Base-by-base conservation (phyloP, 1,284 basidiomycete species). In the Cryptococcus sp. region DNA sequence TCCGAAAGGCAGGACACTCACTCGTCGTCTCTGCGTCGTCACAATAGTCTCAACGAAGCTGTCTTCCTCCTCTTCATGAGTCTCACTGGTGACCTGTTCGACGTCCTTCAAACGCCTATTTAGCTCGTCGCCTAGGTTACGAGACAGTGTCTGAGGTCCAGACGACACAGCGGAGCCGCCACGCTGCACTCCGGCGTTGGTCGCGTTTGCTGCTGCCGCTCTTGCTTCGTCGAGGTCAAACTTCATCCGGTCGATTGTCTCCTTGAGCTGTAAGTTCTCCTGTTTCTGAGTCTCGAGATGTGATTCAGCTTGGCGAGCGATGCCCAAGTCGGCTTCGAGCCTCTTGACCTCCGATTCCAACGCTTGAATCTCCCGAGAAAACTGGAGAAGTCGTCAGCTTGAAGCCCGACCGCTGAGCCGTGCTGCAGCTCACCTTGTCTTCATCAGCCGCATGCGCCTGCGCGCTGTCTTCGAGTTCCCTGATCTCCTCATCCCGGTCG, bases 161-260 rank as follows among this genome's bases (percentile, higher is more conserved):
- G 78, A 78, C 0, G 65, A 66, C 4, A 50, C 47, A 13, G 58
- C 54, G 1, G 64, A 58, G 30, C 47, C 59, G 16, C 57, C 64
- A 38, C 62, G 53, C 45, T 19, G 52, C 46, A 15, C 54, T 43
- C 2, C 72, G 13, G 76, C 76, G 56, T 73, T 76, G 48, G 79
- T 75, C 25, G 78, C 75, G 6, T 75, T 70, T 61, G 78, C 66
- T 19, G 60, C 67, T 10, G 61, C 84, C 0, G 70, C 65, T 47
- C 90, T 83, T 80, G 93, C 84, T 77, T 93, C 91, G 66, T 94
- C 92, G 82, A 94, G 86, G 68, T 95, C 92, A 65, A 87, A 92
- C 38, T 89, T 83, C 83, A 94, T 86, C 38, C 91, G 84, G 73
- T 94, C 91, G 66, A 95, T 94, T 0, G 92, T 94, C 81, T 95